A percentile compares a stretch with the other conserved stretches of the same genome.
phyloP scores from a whole-genome alignment of 495 filamentous ascomycete genomes.

The Aspergillus leporis region DNA sequence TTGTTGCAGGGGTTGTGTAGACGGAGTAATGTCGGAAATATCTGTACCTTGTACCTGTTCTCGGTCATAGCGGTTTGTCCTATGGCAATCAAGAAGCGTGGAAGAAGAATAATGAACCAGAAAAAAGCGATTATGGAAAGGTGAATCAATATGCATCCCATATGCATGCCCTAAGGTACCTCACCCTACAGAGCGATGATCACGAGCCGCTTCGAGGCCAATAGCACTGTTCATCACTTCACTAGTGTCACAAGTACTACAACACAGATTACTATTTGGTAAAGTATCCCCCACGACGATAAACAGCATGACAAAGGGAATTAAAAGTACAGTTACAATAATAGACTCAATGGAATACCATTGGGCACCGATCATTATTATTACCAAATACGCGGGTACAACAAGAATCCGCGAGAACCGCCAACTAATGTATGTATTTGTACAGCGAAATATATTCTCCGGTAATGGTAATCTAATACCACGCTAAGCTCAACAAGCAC shows the following conservation, averaged over 20 bases:
- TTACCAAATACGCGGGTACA: constrained; percentile 4
- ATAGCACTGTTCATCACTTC: constrained; percentile 2
- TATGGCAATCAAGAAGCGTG: background rate
- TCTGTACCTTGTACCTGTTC: background rate
- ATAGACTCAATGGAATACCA: background rate
- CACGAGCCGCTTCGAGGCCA: background rate
- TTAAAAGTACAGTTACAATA: background rate
- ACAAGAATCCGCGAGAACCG: background rate
- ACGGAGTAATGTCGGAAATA: background rate
- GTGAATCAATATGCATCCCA: background rate
- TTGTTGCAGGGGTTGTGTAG: background rate
- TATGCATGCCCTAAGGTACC: constrained; percentile 2
- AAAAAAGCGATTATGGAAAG: background rate
- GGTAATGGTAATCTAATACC: background rate
- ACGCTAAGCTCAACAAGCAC: background rate
- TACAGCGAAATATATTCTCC: background rate
- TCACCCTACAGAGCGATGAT: constrained; percentile 3
- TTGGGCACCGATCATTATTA: background rate
- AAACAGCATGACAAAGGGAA: background rate
- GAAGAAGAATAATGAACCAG: background rate
- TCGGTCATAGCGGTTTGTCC: background rate
- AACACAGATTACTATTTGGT: background rate
- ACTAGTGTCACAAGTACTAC: background rate
- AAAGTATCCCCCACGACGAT: background rate
- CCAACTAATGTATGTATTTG: background rate